phyloP scores from a whole-genome alignment of 176 grass and related monocot genomes.

The Eleusine indica region DNA sequence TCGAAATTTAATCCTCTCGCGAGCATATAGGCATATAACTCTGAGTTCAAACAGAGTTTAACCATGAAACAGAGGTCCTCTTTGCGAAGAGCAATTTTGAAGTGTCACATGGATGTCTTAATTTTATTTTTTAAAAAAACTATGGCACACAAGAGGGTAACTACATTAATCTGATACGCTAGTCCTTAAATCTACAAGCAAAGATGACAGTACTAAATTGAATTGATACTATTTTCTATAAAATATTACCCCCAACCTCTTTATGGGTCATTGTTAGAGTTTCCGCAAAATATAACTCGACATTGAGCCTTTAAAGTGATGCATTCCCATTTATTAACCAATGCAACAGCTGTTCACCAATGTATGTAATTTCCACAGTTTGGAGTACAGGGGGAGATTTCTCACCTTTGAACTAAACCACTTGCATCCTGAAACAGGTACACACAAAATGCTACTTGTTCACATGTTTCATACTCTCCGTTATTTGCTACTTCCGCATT shows the following conservation, averaged over 20 bases:
- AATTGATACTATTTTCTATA: neutral
- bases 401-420: constrained; percentile 63
- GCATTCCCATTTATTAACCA: neutral
- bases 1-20: neutral
- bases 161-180: constrained; percentile 6
- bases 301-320: neutral
- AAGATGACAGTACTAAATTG: constrained; percentile 12
- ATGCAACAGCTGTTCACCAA: constrained; percentile 30
- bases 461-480: constrained; percentile 65
- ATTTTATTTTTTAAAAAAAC: neutral
- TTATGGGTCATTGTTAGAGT: neutral
- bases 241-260: constrained; percentile 9
- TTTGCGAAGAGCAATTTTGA: neutral
- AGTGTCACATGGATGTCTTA: neutral
- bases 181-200: constrained; percentile 11
- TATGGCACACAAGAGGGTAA: constrained; percentile 19
- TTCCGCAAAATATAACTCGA: neutral
- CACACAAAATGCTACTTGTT: constrained; percentile 66
- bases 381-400: constrained; percentile 18
- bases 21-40: constrained; percentile 5
- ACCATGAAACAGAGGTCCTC: neutral
- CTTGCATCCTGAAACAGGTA: constrained; percentile 67
- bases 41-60: neutral
- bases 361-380: constrained; percentile 23
- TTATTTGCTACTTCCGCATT: constrained; percentile 53